Evolutionary conservation across 202 grass and related monocot genomes (phyloP).

Genomic region (Hordeum pubiflorum): DNA sequence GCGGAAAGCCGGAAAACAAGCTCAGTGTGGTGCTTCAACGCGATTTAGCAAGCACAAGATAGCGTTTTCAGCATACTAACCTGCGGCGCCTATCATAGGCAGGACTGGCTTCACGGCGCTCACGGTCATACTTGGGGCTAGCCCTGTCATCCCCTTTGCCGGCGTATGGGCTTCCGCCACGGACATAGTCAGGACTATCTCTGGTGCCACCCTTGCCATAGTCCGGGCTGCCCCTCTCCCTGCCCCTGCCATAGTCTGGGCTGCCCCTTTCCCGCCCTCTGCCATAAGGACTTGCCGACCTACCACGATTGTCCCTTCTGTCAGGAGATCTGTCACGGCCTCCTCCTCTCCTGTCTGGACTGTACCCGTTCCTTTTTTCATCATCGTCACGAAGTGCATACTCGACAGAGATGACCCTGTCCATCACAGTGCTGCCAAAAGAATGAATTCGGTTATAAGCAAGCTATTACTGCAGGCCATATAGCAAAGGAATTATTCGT

Average conservation of each 20-base stretch:
- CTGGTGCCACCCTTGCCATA: slow-evolving; percentile 50
- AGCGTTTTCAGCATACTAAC: slow-evolving; percentile 8
- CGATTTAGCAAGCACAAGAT: not conserved
- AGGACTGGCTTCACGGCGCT: slow-evolving; percentile 38
- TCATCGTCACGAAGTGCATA: slow-evolving; percentile 95
- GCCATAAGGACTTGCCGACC: slow-evolving; percentile 73
- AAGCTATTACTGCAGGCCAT: not conserved
- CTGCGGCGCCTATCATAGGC: slow-evolving; percentile 45
- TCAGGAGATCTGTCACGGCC: slow-evolving; percentile 57
- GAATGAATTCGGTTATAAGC: not conserved
- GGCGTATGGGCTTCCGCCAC: slow-evolving; percentile 28
- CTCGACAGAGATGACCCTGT: slow-evolving; percentile 90
- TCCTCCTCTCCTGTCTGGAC: slow-evolving; percentile 77
- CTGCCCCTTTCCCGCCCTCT: slow-evolving; percentile 78
- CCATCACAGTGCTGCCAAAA: slow-evolving; percentile 68
- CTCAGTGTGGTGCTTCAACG: not conserved
- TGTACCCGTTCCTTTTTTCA: slow-evolving; percentile 75
- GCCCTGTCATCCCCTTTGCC: slow-evolving; percentile 39
- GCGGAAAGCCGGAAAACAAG: slow-evolving; percentile 29
- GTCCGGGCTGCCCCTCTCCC: slow-evolving; percentile 46
- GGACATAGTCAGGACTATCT: slow-evolving; percentile 41
- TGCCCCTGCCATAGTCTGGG: slow-evolving; percentile 69
- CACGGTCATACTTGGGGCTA: slow-evolving; percentile 44
- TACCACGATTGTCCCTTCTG: slow-evolving; percentile 45
- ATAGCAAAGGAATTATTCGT: not conserved